Conservation (phyloP, 2,329 filamentous ascomycete genomes). For the Colletotrichum sp. region DNA sequence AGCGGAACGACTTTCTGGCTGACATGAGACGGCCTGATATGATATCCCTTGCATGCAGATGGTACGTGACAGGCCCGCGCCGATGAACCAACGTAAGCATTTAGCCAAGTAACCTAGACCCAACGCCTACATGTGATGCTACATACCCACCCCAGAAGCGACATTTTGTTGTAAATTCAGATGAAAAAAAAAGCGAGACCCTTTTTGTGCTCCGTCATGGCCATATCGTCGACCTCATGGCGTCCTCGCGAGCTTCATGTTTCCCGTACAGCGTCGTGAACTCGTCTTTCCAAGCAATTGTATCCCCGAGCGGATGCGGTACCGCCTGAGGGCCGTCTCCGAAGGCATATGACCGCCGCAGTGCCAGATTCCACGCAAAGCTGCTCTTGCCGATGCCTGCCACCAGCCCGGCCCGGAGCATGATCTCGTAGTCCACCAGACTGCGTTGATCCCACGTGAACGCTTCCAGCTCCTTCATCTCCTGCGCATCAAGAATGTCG, state of each 20-base stretch:
- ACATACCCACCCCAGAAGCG: background rate
- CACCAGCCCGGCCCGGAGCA: constrained; percentile 47
- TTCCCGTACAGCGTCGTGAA: constrained; percentile 36
- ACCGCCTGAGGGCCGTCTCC: constrained; percentile 16
- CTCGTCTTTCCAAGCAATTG: constrained; percentile 35
- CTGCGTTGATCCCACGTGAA: constrained; percentile 55
- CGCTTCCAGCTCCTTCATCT: constrained; percentile 34
- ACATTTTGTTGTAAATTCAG: background rate
- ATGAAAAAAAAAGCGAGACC: background rate
- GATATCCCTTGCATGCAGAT: constrained; percentile 14
- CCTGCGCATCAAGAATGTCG: constrained; percentile 43
- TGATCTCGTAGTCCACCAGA: constrained; percentile 55
- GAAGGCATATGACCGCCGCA: constrained; percentile 38
- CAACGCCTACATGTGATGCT: background rate
- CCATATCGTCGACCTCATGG: constrained; percentile 25
- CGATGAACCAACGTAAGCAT: constrained; percentile 8
- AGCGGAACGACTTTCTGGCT: background rate
- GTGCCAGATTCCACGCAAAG: constrained; percentile 52
- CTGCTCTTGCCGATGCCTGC: constrained; percentile 48
- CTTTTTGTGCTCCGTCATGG: background rate
- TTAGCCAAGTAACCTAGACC: constrained; percentile 1
- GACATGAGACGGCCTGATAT: constrained; percentile 10
- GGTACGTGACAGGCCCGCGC: background rate
- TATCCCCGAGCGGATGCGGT: background rate
- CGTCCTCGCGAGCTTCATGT: constrained; percentile 26